Base-by-base conservation (phyloP, 2,329 filamentous ascomycete genomes). In the Trichoderma aggressivum region DNA sequence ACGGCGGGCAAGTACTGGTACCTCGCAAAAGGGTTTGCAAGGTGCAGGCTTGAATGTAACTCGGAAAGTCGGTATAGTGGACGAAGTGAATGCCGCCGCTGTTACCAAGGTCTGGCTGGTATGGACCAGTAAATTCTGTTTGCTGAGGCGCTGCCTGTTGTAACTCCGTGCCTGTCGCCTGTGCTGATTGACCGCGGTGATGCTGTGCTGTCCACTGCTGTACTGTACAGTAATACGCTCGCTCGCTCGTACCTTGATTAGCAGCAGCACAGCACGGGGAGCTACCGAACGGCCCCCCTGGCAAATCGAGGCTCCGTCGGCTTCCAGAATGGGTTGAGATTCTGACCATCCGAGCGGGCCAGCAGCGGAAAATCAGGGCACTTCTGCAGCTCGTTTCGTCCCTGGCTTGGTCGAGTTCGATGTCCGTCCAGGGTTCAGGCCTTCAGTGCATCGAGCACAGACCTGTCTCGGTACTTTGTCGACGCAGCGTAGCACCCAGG, bases 241-340 rank as follows among this genome's bases (percentile, higher is more conserved):
- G n/a, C n/a, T n/a, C n/a, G n/a, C n/a, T n/a, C n/a, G n/a, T 28
- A 28, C 26, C 26, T 28, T 28, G 26, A 28, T 28, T 28, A 28
- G 26, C 26, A 28, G 26, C 26, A 36, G 32, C 24, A 6, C 63
- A 26, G 26, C 63, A 26, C 26, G 28, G 30, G 32, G 50, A 67
- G 64, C 36, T 59, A 34, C 47, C 36, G n/a, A 11, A 16, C 5
- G 4, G 8, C n/a, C 7, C 36, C 53, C 47, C 30, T 53, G 28
- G 64, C 36, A 50, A 43, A 47, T 67, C 36, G 55, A 59, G 53
- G 24, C 50, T 43, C 64, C 55, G 55, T 39, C 34, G 64, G 64
- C 64, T 67, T 67, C 64, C 55, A 59, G 55, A 67, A 67, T 16
- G 36, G 64, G 28, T n/a, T 32, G 53, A 43, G 39, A 18, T 39